Percentiles rank a stretch among this genome's conserved stretches.
These are phyloP conservation scores for Phytophthora sp. DNA, from an alignment of 352 stramenopile genomes.

Conservation along the genomic window DNA sequence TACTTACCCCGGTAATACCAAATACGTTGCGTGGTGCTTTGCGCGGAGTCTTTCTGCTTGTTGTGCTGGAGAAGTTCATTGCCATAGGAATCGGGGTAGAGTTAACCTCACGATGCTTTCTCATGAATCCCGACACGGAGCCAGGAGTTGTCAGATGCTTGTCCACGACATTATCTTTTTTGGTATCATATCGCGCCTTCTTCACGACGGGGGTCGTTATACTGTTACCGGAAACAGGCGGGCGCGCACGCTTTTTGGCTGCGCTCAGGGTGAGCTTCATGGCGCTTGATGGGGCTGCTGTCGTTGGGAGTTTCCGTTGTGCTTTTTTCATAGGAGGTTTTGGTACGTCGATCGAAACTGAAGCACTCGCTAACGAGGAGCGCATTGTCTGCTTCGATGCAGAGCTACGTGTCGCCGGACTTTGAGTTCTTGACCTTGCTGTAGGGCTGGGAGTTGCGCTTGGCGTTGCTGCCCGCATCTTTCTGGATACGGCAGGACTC, in stretches of 20 bases:
- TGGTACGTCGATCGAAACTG: conserved; percentile 19
- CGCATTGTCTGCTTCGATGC: conserved; percentile 13
- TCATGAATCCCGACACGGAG: conserved; percentile 38
- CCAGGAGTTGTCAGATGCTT: conserved; percentile 34
- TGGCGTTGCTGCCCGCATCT: conserved; percentile 13
- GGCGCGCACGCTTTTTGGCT: conserved; percentile 31
- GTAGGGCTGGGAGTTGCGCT: conserved; percentile 13
- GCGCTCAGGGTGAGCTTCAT: conserved; percentile 25
- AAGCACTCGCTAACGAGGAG: conserved; percentile 32
- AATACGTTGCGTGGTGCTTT: conserved; percentile 64
- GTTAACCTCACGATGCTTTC: conserved; percentile 40
- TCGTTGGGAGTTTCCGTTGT: conserved; percentile 22
- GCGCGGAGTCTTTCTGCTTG: conserved; percentile 35
- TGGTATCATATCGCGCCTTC: conserved; percentile 26
- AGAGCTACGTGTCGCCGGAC: conserved; percentile 10
- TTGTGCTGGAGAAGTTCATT: conserved; percentile 41
- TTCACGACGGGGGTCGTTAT: conserved; percentile 43
- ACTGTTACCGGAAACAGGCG: conserved; percentile 14
- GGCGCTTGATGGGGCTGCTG: conserved; percentile 17
- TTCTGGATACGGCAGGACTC: conserved; percentile 30
- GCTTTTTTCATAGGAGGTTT: conserved; percentile 27
- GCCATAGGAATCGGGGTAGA: conserved; percentile 41
- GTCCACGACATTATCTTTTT: conserved; percentile 25
- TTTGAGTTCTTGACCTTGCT: conserved; percentile 28
- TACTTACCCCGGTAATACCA: conserved; percentile 75